Base-by-base conservation (phyloP, 805 yeast species). In the Tetrapisispora arboricola region DNA sequence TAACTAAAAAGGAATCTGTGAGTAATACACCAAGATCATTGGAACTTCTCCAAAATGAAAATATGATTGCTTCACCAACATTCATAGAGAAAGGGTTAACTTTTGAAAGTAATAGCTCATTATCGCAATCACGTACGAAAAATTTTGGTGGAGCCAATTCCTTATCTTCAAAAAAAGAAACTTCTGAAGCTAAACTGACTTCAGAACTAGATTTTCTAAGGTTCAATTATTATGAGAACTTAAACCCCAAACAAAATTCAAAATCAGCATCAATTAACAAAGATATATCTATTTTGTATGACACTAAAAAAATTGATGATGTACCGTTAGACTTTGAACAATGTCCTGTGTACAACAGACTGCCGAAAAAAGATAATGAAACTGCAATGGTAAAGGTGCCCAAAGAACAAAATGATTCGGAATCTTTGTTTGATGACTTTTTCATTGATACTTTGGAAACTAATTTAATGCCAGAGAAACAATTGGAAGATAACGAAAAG, bases 401-500 rank as follows among this genome's bases (percentile, higher is more conserved):
- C 8, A 28, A 28, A n/a, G 31, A 28, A 11, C 10, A 24, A 5
- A 28, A 5, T 10, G 31, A 28, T 8, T 15, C 16, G 5, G 31
- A 28, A n/a, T 3, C 17, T 5, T n/a, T 15, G 6, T 28, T 41
- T 31, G 39, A 46, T 20, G 29, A 13, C 21, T 21, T 33, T 18
- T 27, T 22, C 9, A 24, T 16, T 3, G 33, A 34, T 18, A 17
- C 42, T 11, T 16, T 50, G 46, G 51, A 50, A 18, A 50, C 49
- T 1, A 27, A 41, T 4, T 43, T 40, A 17, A 35, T 58, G 29
- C 49, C 53, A 32, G 55, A 54, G 28, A 47, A 44, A 11, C 58
- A 55, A 20, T 34, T 50, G 21, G 48, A 54, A 34, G 63, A 58
- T 33, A 52, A 54, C 9, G 51, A 55, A 41, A 57, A 57, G 34